Evolutionary conservation across 306 rosid species (phyloP).

Genomic region (Albizia julibrissin): DNA sequence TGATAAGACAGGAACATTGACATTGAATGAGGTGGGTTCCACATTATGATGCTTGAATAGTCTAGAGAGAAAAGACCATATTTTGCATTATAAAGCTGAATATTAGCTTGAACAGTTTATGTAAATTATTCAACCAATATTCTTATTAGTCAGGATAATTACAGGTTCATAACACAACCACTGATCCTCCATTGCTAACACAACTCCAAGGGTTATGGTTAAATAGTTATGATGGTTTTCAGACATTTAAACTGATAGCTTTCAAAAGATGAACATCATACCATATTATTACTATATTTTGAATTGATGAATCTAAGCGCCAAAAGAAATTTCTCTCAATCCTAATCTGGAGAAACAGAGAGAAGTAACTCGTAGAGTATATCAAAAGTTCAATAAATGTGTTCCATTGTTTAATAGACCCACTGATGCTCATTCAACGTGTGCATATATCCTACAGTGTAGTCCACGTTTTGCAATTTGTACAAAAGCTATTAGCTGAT

Average conservation of each 20-base stretch:
- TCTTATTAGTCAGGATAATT: neutral
- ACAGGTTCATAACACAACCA: neutral
- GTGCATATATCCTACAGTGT: neutral
- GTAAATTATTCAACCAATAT: neutral
- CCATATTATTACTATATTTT: neutral
- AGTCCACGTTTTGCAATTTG: neutral
- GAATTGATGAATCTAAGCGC: neutral
- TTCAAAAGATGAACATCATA: conserved; percentile 1
- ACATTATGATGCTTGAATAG: conserved; percentile 7
- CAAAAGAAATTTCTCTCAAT: neutral
- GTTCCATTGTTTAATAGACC: conserved; percentile 7
- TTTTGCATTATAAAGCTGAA: conserved; percentile 13
- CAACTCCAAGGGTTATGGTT: neutral
- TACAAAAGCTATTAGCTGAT: neutral
- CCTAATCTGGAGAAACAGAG: neutral
- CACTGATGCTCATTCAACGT: neutral
- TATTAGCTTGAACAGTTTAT: neutral
- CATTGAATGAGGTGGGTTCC: conserved; percentile 69
- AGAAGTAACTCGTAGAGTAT: neutral
- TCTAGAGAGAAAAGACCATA: neutral
- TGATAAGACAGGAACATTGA: conserved; percentile 94
- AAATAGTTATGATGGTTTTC: neutral
- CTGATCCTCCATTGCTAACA: neutral
- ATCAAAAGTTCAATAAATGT: conserved; percentile 21
- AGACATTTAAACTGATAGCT: neutral